Evolutionary conservation across 495 filamentous ascomycete genomes (phyloP), one percentile per base, ranked within the genome.

Genomic region (Platismatia glauca): DNA sequence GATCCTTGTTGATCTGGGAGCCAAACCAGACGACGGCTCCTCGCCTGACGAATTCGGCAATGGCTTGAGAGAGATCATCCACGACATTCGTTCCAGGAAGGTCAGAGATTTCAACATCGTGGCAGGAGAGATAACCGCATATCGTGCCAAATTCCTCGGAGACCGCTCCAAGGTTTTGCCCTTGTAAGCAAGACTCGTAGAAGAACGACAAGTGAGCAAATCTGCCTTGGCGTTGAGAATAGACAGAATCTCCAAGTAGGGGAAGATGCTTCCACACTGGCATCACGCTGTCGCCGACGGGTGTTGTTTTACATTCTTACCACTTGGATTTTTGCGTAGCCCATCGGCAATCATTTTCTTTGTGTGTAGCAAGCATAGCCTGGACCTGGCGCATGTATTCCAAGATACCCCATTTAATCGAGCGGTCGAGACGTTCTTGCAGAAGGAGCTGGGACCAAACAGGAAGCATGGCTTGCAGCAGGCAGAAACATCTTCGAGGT

Each of bases 1-100:
- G 69, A 88, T 96, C 56, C 85, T 96, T 56, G 79, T 90, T 61
- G 84, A 95, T 64, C 83, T 97, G 69, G 90, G 90, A 64, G 83
- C 84, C 7, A 57, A 53, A 63, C 79, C 80, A 57, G 89, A 91
- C 68, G 86, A 86, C 56, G 84, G 84, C 67, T 83, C 77, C 27
- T 80, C 84, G 64, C 85, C 89, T 73, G 84, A 81, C 66, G 77
- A 78, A 63, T 98, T 91, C 75, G 83, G 86, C 57, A 78, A 82
- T 57, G 92, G 91, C 38, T 76, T 98, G 55, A 86, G 84, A 65
- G 77, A 83, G 63, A 81, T 93, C 38, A 86, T 98, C 66, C 82
- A 85, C 67, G 81, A 86, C 41, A 80, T 97, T 71, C 86, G 87
- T 64, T 76, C 78, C 71, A 82, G 84, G 66, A 86, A 89, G 72